These are phyloP conservation scores for Arctostaphylos glauca DNA, from an alignment of 148 eudicot genomes.

Conservation along the genomic window DNA sequence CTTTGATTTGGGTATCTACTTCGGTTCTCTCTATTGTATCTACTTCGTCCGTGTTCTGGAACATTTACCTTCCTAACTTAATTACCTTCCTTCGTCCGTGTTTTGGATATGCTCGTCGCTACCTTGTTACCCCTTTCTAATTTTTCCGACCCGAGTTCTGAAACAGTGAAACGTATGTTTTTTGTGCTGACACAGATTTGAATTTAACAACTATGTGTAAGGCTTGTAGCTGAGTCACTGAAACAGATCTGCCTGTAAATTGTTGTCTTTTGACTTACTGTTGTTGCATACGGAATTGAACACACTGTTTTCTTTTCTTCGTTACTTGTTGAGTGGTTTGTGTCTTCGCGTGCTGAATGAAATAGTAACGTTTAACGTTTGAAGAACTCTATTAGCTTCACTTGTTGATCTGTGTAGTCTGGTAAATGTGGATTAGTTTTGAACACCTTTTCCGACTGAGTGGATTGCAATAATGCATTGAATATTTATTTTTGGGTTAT, in stretches of 20 bases:
- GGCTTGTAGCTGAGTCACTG: slow-evolving; percentile 7
- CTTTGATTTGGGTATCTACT: too few species aligned
- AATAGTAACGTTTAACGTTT: neutral
- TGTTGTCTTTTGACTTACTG: neutral
- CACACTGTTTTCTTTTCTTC: neutral
- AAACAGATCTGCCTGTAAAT: neutral
- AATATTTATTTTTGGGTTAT: too few species aligned
- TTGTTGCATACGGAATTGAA: neutral
- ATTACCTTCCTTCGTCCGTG: too few species aligned
- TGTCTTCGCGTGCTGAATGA: neutral
- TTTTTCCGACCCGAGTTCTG: neutral
- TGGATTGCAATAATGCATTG: too few species aligned
- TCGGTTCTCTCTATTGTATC: too few species aligned
- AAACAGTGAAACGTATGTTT: slow-evolving; percentile 6
- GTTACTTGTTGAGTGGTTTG: neutral
- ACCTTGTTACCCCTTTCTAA: neutral
- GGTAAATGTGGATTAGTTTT: neutral
- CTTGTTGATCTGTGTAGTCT: neutral
- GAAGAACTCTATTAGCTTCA: neutral
- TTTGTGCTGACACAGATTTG: slow-evolving; percentile 5
- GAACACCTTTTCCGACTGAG: neutral
- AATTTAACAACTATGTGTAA: neutral
- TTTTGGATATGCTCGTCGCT: slow-evolving; percentile 11
- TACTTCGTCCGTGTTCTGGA: neutral
- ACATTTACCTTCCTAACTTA: slow-evolving; percentile 2